These are phyloP conservation scores for Termitomyces sp. DNA, from an alignment of 768 basidiomycete genomes.

Conservation along the genomic window DNA sequence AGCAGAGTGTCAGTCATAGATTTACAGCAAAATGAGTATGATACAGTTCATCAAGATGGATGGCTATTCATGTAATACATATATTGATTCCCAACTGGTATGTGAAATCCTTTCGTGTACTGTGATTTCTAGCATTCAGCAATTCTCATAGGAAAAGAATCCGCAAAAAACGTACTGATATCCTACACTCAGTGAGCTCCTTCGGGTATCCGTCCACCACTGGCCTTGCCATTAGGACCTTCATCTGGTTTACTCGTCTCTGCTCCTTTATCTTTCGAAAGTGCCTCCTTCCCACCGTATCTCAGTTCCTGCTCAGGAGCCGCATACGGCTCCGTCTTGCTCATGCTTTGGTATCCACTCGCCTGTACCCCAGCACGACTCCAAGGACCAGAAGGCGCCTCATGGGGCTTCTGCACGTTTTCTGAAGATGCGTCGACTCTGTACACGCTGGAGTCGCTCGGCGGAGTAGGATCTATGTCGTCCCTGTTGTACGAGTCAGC, in stretches of 20 bases:
- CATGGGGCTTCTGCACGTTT: conserved; percentile 40
- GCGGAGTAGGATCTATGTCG: conserved; percentile 39
- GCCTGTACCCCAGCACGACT: conserved; percentile 34
- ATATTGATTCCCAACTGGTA: not conserved
- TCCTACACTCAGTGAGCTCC: conserved; percentile 5
- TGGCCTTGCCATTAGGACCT: conserved; percentile 32
- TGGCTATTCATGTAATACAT: not conserved
- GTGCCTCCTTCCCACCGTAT: conserved; percentile 22
- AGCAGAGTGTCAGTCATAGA: not conserved
- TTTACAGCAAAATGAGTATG: not conserved
- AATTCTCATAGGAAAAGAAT: not conserved
- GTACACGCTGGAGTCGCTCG: conserved; percentile 33
- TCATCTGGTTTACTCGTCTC: conserved; percentile 26
- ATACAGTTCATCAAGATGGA: not conserved
- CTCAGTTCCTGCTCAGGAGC: conserved; percentile 22
- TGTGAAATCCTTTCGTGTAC: not conserved
- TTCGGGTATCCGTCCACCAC: conserved; percentile 28
- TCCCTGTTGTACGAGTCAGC: conserved; percentile 44
- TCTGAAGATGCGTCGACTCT: conserved; percentile 41
- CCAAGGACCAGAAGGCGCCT: conserved; percentile 41
- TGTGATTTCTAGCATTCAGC: not conserved
- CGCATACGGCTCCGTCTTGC: conserved; percentile 26
- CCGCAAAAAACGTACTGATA: not conserved
- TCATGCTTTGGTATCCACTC: conserved; percentile 26
- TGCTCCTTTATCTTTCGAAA: conserved; percentile 24